Percentiles rank a stretch among this genome's conserved stretches.
phyloP scores from a whole-genome alignment of 495 filamentous ascomycete genomes.

The Opeltia flavorubescens region DNA sequence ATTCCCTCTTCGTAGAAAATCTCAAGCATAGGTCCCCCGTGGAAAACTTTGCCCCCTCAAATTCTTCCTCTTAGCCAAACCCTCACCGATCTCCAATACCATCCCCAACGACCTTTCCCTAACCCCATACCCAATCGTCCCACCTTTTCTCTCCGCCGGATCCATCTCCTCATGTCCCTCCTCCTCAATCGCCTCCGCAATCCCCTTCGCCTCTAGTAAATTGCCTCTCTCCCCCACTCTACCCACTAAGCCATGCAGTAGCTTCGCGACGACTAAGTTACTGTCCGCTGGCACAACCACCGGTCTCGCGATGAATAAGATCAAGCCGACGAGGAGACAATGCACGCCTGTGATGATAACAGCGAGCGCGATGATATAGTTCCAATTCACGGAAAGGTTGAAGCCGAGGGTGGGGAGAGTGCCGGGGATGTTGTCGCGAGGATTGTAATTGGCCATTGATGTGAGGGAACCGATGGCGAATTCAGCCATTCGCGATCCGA shows the following conservation, averaged over 20 bases:
- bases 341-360: constrained; percentile 8
- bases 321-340: constrained; percentile 7
- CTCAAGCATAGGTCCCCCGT: constrained; percentile 9
- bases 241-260: constrained; percentile 9
- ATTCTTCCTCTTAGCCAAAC: neutral
- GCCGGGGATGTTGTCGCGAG: neutral
- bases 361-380: constrained; percentile 5
- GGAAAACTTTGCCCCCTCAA: neutral
- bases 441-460: constrained; percentile 7
- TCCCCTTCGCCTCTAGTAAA: constrained; percentile 2
- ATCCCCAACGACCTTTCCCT: neutral
- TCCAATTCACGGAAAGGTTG: constrained; percentile 10
- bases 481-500: constrained; percentile 12
- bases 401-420: constrained; percentile 9
- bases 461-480: constrained; percentile 15
- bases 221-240: neutral
- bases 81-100: neutral
- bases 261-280: constrained; percentile 5
- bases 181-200: constrained; percentile 7
- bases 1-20: too few relatives aligned
- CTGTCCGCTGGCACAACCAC: constrained; percentile 12
- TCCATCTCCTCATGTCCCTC: neutral
- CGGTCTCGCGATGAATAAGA: constrained; percentile 8
- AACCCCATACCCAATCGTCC: constrained; percentile 1
- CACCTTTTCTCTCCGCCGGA: neutral